Evolutionary conservation across 495 filamentous ascomycete species (phyloP).

Genomic region (Hypoxylon crocopeplum): DNA sequence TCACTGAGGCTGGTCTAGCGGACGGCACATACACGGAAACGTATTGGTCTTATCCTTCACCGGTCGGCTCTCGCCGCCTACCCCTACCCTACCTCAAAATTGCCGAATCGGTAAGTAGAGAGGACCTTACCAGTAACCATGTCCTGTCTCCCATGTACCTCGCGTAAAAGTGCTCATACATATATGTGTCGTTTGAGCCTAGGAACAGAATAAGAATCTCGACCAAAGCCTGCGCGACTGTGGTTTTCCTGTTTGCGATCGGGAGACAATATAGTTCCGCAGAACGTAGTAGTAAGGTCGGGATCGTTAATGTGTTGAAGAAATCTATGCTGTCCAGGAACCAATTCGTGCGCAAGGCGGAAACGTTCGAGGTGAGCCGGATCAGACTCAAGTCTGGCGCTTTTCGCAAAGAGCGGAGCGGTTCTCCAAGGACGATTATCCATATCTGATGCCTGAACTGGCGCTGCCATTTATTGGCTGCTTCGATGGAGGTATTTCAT

Average conservation of each 20-base stretch:
- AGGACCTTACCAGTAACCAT: slow-evolving; percentile 28
- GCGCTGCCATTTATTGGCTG: slow-evolving; percentile 25
- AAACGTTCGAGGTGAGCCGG: slow-evolving; percentile 30
- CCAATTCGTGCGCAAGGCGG: slow-evolving; percentile 20
- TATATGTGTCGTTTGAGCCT: slow-evolving; percentile 21
- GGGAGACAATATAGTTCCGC: slow-evolving; percentile 29
- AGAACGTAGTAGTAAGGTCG: slow-evolving; percentile 18
- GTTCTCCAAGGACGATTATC: slow-evolving; percentile 31
- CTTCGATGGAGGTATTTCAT: slow-evolving; percentile 16
- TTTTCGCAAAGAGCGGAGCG: slow-evolving; percentile 23
- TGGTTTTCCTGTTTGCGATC: slow-evolving; percentile 32
- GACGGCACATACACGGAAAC: slow-evolving; percentile 33
- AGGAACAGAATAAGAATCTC: slow-evolving; percentile 30
- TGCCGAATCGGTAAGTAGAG: slow-evolving; percentile 33
- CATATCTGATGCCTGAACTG: slow-evolving; percentile 29
- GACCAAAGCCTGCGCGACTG: slow-evolving; percentile 19
- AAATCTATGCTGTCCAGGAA: slow-evolving; percentile 22
- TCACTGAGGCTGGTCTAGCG: slow-evolving; percentile 23
- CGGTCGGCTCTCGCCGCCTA: slow-evolving; percentile 36
- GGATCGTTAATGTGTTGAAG: slow-evolving; percentile 12
- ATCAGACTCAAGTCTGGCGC: slow-evolving; percentile 25
- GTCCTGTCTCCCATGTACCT: slow-evolving; percentile 9
- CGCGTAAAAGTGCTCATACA: slow-evolving; percentile 35
- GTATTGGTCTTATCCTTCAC: slow-evolving; percentile 38
- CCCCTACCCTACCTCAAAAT: slow-evolving; percentile 34